phyloP scores from a whole-genome alignment of 2,329 filamentous ascomycete genomes.

The Ophiostoma novo-ulmi region DNA sequence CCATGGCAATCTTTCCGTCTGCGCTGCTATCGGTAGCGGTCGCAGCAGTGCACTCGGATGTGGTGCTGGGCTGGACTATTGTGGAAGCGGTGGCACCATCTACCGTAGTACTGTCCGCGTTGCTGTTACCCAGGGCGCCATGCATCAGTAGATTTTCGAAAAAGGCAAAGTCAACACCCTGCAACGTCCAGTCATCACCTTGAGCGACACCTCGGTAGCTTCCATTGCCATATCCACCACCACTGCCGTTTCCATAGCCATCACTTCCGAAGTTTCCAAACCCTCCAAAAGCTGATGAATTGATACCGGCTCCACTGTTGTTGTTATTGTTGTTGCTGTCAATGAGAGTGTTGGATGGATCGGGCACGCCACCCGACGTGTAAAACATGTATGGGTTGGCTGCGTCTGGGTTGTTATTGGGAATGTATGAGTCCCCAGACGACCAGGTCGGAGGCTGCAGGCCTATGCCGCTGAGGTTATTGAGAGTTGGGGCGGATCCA shows the following conservation, averaged over 20 bases:
- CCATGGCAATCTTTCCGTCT: background rate
- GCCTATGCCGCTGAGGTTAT: background rate
- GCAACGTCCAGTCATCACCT: slow-evolving; percentile 34
- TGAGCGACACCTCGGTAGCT: background rate
- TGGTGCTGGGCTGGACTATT: too few species aligned
- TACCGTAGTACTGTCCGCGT: background rate
- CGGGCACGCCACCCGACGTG: background rate
- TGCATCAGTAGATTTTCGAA: slow-evolving; percentile 31
- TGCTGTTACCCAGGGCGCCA: background rate
- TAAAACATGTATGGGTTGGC: slow-evolving; percentile 16
- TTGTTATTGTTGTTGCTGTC: background rate
- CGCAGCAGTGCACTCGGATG: background rate
- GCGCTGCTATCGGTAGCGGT: background rate
- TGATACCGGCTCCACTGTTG: background rate
- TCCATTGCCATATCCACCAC: slow-evolving; percentile 1
- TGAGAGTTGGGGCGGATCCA: background rate
- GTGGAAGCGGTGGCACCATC: background rate
- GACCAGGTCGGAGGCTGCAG: background rate
- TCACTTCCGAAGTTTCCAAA: background rate
- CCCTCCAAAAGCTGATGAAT: background rate
- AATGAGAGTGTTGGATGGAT: background rate
- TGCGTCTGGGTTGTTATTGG: slow-evolving; percentile 4
- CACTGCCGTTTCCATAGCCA: background rate
- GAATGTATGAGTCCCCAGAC: background rate
- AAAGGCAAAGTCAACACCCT: slow-evolving; percentile 36